A percentile compares a stretch with the other conserved stretches of the same genome.
Conservation (phyloP, 2,329 filamentous ascomycete species). For the Emergomyces orientalis region DNA sequence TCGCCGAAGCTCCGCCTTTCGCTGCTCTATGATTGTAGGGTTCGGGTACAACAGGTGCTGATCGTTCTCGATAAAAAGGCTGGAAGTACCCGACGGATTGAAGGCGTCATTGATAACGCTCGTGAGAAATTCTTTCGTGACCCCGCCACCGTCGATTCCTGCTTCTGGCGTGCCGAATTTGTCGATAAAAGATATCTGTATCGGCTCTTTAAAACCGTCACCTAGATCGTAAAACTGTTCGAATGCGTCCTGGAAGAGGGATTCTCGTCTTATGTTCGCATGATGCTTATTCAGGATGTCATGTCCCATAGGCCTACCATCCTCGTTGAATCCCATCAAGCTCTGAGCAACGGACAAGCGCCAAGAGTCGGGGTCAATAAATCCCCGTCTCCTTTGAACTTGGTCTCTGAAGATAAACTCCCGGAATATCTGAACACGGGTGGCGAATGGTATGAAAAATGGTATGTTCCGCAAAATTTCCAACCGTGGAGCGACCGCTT, state of each 20-base stretch:
- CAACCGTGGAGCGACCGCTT: conserved; percentile 72
- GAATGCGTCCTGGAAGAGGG: conserved; percentile 78
- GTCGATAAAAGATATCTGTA: conserved; percentile 94
- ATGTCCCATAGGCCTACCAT: conserved; percentile 31
- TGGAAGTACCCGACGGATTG: conserved; percentile 46
- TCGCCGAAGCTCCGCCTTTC: conserved; percentile 49
- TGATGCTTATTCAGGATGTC: conserved; percentile 52
- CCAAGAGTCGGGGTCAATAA: conserved; percentile 66
- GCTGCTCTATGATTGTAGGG: conserved; percentile 63
- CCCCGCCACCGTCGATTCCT: conserved; percentile 91
- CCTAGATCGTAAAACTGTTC: conserved; percentile 72
- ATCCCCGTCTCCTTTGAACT: conserved; percentile 56
- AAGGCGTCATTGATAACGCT: conserved; percentile 83
- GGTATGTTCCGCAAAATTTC: conserved; percentile 94
- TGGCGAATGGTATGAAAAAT: conserved; percentile 89
- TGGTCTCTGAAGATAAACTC: conserved; percentile 86
- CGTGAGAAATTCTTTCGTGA: conserved; percentile 93
- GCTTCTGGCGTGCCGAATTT: conserved; percentile 79
- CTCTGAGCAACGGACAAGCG: conserved; percentile 49
- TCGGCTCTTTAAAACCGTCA: conserved; percentile 81
- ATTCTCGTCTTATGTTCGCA: conserved; percentile 67
- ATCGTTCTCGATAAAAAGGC: conserved; percentile 73
- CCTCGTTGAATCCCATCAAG: conserved; percentile 31
- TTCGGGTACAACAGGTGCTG: conserved; percentile 85
- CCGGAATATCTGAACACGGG: conserved; percentile 82